These are phyloP conservation scores for Phytophthora constricta DNA, from an alignment of 352 stramenopile species.

Conservation along the genomic window DNA sequence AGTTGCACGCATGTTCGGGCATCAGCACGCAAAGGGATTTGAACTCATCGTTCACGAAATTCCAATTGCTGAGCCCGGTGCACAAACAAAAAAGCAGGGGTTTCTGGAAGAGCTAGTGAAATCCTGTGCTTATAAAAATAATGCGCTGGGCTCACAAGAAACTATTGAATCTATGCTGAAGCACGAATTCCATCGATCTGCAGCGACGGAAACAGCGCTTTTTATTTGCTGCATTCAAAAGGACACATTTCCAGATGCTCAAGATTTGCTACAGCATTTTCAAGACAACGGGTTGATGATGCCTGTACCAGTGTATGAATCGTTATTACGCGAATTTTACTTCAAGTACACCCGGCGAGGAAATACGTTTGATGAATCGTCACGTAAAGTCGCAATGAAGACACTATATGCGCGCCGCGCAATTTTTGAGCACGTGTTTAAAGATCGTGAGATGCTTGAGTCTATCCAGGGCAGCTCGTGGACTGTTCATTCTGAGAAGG, in stretches of 20 bases:
- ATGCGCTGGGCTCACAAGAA: slow-evolving; percentile 54
- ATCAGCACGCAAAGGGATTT: slow-evolving; percentile 57
- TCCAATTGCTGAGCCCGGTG: slow-evolving; percentile 19
- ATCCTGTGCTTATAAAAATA: slow-evolving; percentile 76
- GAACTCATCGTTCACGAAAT: slow-evolving; percentile 55
- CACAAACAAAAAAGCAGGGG: slow-evolving; percentile 42
- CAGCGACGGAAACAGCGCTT: slow-evolving; percentile 62
- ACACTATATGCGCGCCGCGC: slow-evolving; percentile 63
- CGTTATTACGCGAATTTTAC: slow-evolving; percentile 77
- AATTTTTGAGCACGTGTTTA: slow-evolving; percentile 64
- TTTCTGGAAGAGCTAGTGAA: slow-evolving; percentile 74
- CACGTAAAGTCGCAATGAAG: slow-evolving; percentile 60
- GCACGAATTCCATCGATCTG: slow-evolving; percentile 54
- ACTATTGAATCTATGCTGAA: slow-evolving; percentile 53
- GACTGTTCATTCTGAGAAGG: slow-evolving; percentile 5
- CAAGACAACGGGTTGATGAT: slow-evolving; percentile 55
- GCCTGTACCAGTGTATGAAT: slow-evolving; percentile 69
- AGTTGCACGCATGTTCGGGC: slow-evolving; percentile 70
- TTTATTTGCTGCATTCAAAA: slow-evolving; percentile 75
- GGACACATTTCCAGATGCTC: slow-evolving; percentile 38
- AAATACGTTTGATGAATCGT: slow-evolving; percentile 62
- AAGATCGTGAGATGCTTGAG: slow-evolving; percentile 47
- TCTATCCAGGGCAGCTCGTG: not conserved
- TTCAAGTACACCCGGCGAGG: slow-evolving; percentile 78
- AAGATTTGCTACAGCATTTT: slow-evolving; percentile 51